These are phyloP conservation scores for Hortaea werneckii DNA, from an alignment of 2,329 filamentous ascomycete species.

Conservation along the genomic window DNA sequence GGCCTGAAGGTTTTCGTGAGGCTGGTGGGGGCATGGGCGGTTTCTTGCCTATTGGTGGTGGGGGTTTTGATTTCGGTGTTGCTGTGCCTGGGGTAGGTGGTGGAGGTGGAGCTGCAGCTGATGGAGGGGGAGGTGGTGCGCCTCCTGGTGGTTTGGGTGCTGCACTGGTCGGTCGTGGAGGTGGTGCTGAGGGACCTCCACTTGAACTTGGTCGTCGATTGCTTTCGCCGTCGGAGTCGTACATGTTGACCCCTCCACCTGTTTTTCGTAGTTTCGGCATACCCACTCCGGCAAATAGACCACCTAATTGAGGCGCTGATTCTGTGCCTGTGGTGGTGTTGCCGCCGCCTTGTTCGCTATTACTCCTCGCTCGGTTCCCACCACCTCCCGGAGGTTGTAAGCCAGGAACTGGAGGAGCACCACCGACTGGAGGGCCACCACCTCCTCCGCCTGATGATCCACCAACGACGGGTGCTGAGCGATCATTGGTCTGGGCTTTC, in stretches of 20 bases:
- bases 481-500: slow-evolving; percentile 78
- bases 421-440: slow-evolving; percentile 51
- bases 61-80: slow-evolving; percentile 52
- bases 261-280: slow-evolving; percentile 88
- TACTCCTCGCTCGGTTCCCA: slow-evolving; percentile 62
- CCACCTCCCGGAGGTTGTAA: slow-evolving; percentile 57
- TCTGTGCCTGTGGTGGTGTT: slow-evolving; percentile 40
- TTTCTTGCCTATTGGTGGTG: slow-evolving; percentile 70
- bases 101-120: slow-evolving; percentile 38
- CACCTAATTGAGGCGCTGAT: slow-evolving; percentile 68
- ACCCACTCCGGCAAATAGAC: slow-evolving; percentile 72
- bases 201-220: slow-evolving; percentile 37
- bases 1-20: slow-evolving; percentile 44
- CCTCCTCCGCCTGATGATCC: slow-evolving; percentile 45
- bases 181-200: slow-evolving; percentile 33
- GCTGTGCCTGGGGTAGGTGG: slow-evolving; percentile 38
- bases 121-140: slow-evolving; percentile 44
- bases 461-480: slow-evolving; percentile 66
- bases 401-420: slow-evolving; percentile 71
- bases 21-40: slow-evolving; percentile 43
- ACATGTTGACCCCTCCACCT: slow-evolving; percentile 54
- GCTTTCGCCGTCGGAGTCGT: slow-evolving; percentile 64
- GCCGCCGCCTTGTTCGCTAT: slow-evolving; percentile 56
- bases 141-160: slow-evolving; percentile 31
- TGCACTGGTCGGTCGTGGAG: slow-evolving; percentile 32